Conservation (phyloP, 2,329 filamentous ascomycete species). For the Colletotrichum eremochloae region DNA sequence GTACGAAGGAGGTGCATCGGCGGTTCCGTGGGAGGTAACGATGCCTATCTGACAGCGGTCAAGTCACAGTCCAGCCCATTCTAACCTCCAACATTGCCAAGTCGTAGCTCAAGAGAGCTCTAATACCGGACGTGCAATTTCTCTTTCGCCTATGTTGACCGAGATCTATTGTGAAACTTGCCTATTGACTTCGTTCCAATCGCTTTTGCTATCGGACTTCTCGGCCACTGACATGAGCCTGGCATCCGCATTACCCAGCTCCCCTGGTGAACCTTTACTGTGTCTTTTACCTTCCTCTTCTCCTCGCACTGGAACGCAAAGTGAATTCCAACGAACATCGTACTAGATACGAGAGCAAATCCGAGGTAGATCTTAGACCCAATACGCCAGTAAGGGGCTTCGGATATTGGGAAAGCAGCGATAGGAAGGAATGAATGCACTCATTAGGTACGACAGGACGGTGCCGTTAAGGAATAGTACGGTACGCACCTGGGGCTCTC, state of each 20-base stretch:
- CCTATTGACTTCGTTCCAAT: neutral
- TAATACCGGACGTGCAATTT: neutral
- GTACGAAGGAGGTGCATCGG: neutral
- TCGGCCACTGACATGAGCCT: neutral
- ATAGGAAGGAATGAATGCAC: slow-evolving; percentile 36
- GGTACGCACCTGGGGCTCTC: slow-evolving; percentile 35
- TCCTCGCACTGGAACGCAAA: slow-evolving; percentile 30
- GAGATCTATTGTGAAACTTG: slow-evolving; percentile 4
- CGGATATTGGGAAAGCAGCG: slow-evolving; percentile 22
- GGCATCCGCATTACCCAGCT: slow-evolving; percentile 22
- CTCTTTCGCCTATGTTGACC: neutral
- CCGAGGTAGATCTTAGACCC: slow-evolving; percentile 23
- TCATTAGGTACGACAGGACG: slow-evolving; percentile 24
- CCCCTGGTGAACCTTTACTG: slow-evolving; percentile 18
- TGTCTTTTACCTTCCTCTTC: slow-evolving; percentile 26
- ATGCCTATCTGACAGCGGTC: neutral
- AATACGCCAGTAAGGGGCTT: slow-evolving; percentile 29
- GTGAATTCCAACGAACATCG: slow-evolving; percentile 28
- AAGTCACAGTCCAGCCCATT: neutral
- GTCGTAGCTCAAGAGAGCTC: no score
- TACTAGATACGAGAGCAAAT: slow-evolving; percentile 19
- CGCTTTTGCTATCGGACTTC: no score
- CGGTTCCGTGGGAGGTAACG: no score
- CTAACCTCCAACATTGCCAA: neutral
- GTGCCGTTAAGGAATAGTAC: slow-evolving; percentile 36